A percentile compares a stretch with the other conserved stretches of the same genome.
phyloP scores from a whole-genome alignment of 2,329 filamentous ascomycete genomes.

The Emergomyces orientalis region DNA sequence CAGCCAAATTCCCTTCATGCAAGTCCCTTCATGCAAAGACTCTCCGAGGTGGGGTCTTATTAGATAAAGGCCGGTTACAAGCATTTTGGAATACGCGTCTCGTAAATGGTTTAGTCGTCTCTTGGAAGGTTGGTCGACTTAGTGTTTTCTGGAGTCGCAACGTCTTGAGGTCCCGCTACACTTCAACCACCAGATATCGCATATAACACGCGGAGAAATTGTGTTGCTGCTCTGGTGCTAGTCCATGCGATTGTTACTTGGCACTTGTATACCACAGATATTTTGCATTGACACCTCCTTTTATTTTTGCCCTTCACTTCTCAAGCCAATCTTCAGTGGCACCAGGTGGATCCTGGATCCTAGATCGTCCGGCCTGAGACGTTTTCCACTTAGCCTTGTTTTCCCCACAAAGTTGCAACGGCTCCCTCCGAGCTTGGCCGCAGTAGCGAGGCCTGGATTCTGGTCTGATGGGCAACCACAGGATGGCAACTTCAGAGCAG shows the following conservation, averaged over 20 bases:
- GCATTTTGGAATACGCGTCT: not conserved
- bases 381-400: not conserved
- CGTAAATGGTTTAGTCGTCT: not conserved
- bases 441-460: not conserved
- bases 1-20: not conserved
- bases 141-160: not conserved
- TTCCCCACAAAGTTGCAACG: slow-evolving; percentile 1
- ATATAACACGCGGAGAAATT: not conserved
- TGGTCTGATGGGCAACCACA: not conserved
- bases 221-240: not conserved
- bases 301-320: not conserved
- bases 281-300: too few relatives aligned
- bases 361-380: not conserved
- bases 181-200: not conserved
- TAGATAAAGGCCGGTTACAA: not conserved
- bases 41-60: not conserved
- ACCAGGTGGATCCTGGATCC: not conserved
- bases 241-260: not conserved
- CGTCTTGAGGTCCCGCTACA: not conserved
- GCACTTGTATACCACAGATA: not conserved
- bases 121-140: not conserved
- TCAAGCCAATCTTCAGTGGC: not conserved
- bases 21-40: not conserved
- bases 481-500: not conserved
- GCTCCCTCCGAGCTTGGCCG: not conserved